Percentiles rank a stretch among this genome's conserved stretches.
These are phyloP conservation scores for Takashimella tepidaria DNA, from an alignment of 1,284 basidiomycete genomes.

Conservation along the genomic window DNA sequence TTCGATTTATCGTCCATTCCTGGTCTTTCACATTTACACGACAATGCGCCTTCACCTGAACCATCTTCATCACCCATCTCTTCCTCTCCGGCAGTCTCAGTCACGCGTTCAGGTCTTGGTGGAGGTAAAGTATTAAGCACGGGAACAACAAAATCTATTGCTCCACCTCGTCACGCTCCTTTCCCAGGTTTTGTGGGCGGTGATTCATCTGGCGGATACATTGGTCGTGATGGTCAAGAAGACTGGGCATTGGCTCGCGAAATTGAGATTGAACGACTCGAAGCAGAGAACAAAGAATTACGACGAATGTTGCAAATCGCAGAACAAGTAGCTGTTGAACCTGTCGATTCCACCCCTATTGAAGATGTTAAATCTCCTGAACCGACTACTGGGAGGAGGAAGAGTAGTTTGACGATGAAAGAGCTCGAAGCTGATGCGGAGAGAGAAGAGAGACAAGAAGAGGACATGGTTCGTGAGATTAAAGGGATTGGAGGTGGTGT, in stretches of 20 bases:
- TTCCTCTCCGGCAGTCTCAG: background rate
- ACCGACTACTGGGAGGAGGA: conserved; percentile 16
- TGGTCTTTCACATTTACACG: conserved; percentile 7
- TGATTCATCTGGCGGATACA: conserved; percentile 41
- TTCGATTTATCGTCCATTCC: conserved; percentile 18
- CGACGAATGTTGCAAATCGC: conserved; percentile 65
- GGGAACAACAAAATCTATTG: background rate
- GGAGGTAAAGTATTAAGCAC: background rate
- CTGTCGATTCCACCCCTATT: background rate
- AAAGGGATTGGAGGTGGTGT: background rate
- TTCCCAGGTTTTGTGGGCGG: conserved; percentile 35
- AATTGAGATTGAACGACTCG: conserved; percentile 69
- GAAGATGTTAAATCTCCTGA: conserved; percentile 5
- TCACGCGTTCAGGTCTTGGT: no score
- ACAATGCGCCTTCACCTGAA: background rate
- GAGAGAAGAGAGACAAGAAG: conserved; percentile 25
- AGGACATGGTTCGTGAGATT: conserved; percentile 8
- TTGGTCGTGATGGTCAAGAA: conserved; percentile 47
- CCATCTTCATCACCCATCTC: conserved; percentile 7
- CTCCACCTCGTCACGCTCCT: conserved; percentile 17
- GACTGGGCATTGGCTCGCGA: conserved; percentile 85
- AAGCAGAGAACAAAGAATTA: conserved; percentile 72
- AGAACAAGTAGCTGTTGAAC: conserved; percentile 21
- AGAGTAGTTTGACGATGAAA: conserved; percentile 34
- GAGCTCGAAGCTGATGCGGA: conserved; percentile 38